phyloP scores from a whole-genome alignment of 495 filamentous ascomycete genomes.

The Lasiosphaeriaceae sp. region DNA sequence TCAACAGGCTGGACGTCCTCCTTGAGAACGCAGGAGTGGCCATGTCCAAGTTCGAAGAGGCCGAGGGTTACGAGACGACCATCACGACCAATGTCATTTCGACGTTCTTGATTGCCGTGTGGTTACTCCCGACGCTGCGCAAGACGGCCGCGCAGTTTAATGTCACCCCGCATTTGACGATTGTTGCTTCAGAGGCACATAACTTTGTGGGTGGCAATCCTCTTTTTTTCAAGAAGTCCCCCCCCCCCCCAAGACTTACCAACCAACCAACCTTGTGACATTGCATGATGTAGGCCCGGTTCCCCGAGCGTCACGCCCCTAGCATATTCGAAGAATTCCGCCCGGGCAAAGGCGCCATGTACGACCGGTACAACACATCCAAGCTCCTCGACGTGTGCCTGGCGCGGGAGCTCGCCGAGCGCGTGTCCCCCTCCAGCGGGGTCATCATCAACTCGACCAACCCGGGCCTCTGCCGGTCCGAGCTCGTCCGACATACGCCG shows the following conservation, averaged over 20 bases:
- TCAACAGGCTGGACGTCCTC: constrained; percentile 38
- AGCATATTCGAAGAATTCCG: constrained; percentile 25
- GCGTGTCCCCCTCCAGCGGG: constrained; percentile 13
- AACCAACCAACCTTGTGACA: too few relatives aligned
- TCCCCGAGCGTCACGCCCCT: constrained; percentile 12
- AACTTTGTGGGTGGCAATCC: constrained; percentile 12
- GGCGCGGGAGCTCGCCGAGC: constrained; percentile 42
- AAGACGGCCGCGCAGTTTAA: constrained; percentile 23
- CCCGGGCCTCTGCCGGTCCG: constrained; percentile 50
- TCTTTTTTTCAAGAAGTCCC: too few relatives aligned
- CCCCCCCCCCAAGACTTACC: too few relatives aligned
- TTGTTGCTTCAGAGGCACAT: constrained; percentile 29
- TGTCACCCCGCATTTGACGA: constrained; percentile 6
- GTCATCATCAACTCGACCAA: constrained; percentile 53
- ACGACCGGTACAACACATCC: constrained; percentile 40
- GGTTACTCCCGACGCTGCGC: constrained; percentile 40
- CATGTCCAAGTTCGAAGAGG: constrained; percentile 11
- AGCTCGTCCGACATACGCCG: constrained; percentile 35
- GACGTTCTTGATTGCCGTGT: constrained; percentile 42
- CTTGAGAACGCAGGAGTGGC: constrained; percentile 43
- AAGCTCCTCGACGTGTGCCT: constrained; percentile 52
- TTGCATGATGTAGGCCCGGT: constrained; percentile 13
- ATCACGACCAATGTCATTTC: constrained; percentile 53
- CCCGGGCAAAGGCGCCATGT: constrained; percentile 7
- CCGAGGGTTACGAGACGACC: constrained; percentile 37